Evolutionary conservation across 192 early-diverging fungal genomes (phyloP), one percentile per base, ranked within the genome.

Genomic region (Entomortierella beljakovae): DNA sequence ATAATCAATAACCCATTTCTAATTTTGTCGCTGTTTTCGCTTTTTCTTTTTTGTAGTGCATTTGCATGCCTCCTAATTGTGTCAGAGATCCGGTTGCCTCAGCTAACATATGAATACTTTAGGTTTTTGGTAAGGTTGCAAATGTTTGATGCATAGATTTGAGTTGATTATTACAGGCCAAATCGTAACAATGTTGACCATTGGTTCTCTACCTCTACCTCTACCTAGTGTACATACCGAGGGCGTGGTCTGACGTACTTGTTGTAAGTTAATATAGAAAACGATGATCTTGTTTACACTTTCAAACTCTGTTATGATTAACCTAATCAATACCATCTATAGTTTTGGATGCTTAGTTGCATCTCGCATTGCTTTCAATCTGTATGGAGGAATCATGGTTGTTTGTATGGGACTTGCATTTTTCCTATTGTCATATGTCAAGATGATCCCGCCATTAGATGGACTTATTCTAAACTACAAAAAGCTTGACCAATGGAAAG

Each of bases 311-410:
- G n/a, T n/a, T n/a, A n/a, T n/a, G n/a, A n/a, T n/a, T n/a, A n/a
- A n/a, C n/a, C n/a, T n/a, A n/a, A n/a, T n/a, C n/a, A n/a, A n/a
- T n/a, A n/a, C 22, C 33, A 31, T 53, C 0, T 60, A 20, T 57
- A 76, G 73, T 35, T 76, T 76, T 63, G 73, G 73, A 38, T 76
- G 73, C 43, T 48, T 76, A 7, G 54, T 76, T 5, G 73, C 73
- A 11, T 76, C 73, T 2, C 57, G 57, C 1, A 68, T 63, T n/a
- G 37, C 73, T 6, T 76, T 76, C 59, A 76, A 76, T 34, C 65
- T 76, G 3, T 76, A 68, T 33, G 73, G 73, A 46, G 61, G 74
- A 3, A 77, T 77, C 52, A 64, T 77, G 43, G 66, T 77, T 20
- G 74, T 77, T 6, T 77, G 74, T 48, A 69, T 77, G 74, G 66